Base-by-base conservation (phyloP, 2,329 filamentous ascomycete species). In the Aspergillus sp. region DNA sequence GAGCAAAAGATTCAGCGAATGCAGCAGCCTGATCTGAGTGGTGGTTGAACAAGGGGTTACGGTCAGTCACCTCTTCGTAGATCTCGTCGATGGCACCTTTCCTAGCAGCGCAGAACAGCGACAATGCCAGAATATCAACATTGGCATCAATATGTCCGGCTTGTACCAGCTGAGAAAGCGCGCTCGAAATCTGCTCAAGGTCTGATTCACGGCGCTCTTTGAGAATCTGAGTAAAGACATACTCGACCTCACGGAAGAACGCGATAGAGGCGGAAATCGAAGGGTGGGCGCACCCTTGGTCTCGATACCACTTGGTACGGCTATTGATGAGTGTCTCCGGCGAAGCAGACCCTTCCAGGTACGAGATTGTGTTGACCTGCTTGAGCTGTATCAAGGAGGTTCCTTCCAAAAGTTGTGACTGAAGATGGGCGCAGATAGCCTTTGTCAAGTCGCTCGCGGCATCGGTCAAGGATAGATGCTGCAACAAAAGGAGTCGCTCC, bases 21-120 rank as follows among this genome's bases (percentile, higher is more conserved):
- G 85, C 85, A 34, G 85, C 86, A 15, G 86, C 86, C 71, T 89
- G 87, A 60, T 89, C 87, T 1, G 85, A 79, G 59, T 87, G 86
- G 22, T 83, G 80, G 57, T 87, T 84, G 72, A 87, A 87, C 9
- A 88, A 76, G 0, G 85, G 86, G 66, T 87, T 88, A 7, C 85
- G 79, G 68, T 89, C 86, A 0, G 84, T 86, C 1, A 87, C 84
- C 70, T 89, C 86, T 13, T 85, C 77, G 67, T 88, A 89, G 0
- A 89, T 84, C 61, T 89, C 86, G 62, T 88, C 85, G 48, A 88
- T 83, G 0, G 83, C 86, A 6, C 80, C 77, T 66, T 83, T 84
- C 25, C 85, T 79, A 30, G 85, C 79, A 0, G 84, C 81, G 60
- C 83, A 86, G 69, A 89, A 87, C 57, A 87, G 79, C 1, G 84